A percentile compares a stretch with the other conserved stretches of the same genome.
These are phyloP conservation scores for Symbiotaphrina buchneri DNA, from an alignment of 495 filamentous ascomycete genomes.

Conservation along the genomic window DNA sequence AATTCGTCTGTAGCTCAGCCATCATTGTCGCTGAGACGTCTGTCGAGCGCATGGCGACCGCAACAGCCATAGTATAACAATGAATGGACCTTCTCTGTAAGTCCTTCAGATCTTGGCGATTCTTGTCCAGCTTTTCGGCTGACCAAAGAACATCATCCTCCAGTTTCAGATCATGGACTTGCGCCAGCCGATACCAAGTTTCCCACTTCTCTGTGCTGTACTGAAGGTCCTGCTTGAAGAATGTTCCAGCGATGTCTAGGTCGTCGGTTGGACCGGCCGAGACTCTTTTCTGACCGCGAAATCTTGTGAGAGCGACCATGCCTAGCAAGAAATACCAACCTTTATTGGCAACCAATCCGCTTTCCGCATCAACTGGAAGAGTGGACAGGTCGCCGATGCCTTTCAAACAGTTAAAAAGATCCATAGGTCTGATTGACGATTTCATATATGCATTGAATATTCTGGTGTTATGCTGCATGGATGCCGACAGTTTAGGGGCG, in stretches of 20 bases:
- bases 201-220: constrained; percentile 78
- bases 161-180: constrained; percentile 75
- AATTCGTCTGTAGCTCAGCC: constrained; percentile 71
- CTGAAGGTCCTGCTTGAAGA: constrained; percentile 69
- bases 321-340: constrained; percentile 89
- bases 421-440: constrained; percentile 60
- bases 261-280: constrained; percentile 63
- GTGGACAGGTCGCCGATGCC: constrained; percentile 45
- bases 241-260: constrained; percentile 59
- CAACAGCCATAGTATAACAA: constrained; percentile 79
- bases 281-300: constrained; percentile 64
- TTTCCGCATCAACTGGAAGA: constrained; percentile 23
- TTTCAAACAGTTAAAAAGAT: constrained; percentile 51
- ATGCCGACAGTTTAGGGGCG: constrained; percentile 37
- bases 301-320: constrained; percentile 68
- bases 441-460: constrained; percentile 57
- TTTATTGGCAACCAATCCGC: constrained; percentile 43
- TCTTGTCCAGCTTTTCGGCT: constrained; percentile 89
- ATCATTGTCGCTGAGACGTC: constrained; percentile 39
- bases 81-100: constrained; percentile 73
- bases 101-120: constrained; percentile 44
- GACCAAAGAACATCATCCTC: constrained; percentile 87
- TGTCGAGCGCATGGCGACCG: constrained; percentile 38
- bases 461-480: constrained; percentile 50
- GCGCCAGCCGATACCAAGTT: constrained; percentile 84